A percentile compares a stretch with the other conserved stretches of the same genome.
Conservation (phyloP, 2,329 filamentous ascomycete genomes). For the Sporothrix brunneoviolacea region DNA sequence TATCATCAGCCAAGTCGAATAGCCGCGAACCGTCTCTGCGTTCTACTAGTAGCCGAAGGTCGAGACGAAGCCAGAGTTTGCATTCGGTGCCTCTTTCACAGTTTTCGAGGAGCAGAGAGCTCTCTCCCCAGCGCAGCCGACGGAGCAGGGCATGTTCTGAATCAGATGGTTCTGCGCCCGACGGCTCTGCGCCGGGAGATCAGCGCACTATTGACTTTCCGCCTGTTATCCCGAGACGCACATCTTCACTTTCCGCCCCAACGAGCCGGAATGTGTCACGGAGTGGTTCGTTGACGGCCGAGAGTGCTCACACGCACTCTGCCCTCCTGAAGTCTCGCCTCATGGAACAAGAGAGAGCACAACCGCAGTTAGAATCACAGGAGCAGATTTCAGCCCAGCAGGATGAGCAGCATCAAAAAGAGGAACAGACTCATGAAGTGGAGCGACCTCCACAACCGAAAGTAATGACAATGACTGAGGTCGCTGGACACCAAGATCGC, state of each 20-base stretch:
- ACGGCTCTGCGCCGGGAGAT: conserved; percentile 35
- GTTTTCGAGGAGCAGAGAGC: conserved; percentile 35
- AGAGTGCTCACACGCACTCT: conserved; percentile 50
- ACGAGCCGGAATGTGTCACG: conserved; percentile 49
- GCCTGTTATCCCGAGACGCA: conserved; percentile 48
- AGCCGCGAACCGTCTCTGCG: conserved; percentile 48
- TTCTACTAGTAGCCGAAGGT: conserved; percentile 54
- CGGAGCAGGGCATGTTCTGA: conserved; percentile 39
- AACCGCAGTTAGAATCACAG: conserved; percentile 24
- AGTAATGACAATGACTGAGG: neutral
- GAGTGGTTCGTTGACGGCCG: conserved; percentile 49
- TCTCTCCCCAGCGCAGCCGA: conserved; percentile 32
- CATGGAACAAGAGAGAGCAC: conserved; percentile 20
- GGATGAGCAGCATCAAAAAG: neutral
- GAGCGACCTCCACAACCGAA: neutral
- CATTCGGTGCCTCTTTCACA: conserved; percentile 40
- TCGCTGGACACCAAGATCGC: neutral
- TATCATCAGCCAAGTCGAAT: conserved; percentile 44
- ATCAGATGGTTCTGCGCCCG: conserved; percentile 36
- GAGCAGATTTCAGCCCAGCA: neutral
- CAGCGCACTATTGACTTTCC: conserved; percentile 55
- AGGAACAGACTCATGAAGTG: neutral
- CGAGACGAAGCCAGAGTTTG: conserved; percentile 47
- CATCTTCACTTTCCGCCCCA: conserved; percentile 56
- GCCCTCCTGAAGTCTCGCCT: conserved; percentile 6